Conservation (phyloP, 2,329 filamentous ascomycete genomes). For the Rutstroemia sp. region DNA sequence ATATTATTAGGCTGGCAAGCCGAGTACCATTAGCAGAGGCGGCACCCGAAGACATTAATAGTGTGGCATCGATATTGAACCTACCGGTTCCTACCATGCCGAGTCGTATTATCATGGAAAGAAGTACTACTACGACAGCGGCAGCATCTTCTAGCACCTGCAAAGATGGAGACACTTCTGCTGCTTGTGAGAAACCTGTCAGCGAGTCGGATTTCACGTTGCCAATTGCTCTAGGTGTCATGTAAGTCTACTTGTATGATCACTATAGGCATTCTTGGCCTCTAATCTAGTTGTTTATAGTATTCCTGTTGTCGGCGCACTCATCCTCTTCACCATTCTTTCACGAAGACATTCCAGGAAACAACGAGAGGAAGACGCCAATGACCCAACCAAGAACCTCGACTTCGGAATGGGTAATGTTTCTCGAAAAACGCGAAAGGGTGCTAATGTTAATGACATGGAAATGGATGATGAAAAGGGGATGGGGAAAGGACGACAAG, state of each 20-base stretch:
- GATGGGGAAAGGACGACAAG: constrained; percentile 39
- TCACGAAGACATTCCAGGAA: constrained; percentile 72
- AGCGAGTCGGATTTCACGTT: constrained; percentile 49
- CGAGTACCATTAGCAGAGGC: constrained; percentile 16
- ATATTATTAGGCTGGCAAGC: constrained; percentile 24
- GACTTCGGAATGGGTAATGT: constrained; percentile 77
- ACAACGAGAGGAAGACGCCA: constrained; percentile 67
- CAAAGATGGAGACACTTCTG: constrained; percentile 27
- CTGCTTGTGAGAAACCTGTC: constrained; percentile 52
- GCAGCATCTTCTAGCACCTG: constrained; percentile 26
- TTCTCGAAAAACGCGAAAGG: constrained; percentile 16
- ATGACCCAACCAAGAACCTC: constrained; percentile 82
- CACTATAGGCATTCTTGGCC: neutral
- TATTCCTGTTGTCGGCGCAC: constrained; percentile 63
- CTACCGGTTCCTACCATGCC: constrained; percentile 15
- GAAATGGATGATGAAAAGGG: constrained; percentile 28
- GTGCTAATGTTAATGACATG: constrained; percentile 1
- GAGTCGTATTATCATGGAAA: constrained; percentile 19
- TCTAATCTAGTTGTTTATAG: constrained; percentile 38
- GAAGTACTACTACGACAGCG: constrained; percentile 17
- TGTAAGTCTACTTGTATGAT: constrained; percentile 45
- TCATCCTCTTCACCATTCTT: constrained; percentile 64
- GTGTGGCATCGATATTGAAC: constrained; percentile 21
- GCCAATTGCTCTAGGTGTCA: constrained; percentile 60
- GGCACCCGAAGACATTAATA: constrained; percentile 14